Evolutionary conservation across 2,329 filamentous ascomycete genomes (phyloP).

Genomic region (Zasmidium angulare): DNA sequence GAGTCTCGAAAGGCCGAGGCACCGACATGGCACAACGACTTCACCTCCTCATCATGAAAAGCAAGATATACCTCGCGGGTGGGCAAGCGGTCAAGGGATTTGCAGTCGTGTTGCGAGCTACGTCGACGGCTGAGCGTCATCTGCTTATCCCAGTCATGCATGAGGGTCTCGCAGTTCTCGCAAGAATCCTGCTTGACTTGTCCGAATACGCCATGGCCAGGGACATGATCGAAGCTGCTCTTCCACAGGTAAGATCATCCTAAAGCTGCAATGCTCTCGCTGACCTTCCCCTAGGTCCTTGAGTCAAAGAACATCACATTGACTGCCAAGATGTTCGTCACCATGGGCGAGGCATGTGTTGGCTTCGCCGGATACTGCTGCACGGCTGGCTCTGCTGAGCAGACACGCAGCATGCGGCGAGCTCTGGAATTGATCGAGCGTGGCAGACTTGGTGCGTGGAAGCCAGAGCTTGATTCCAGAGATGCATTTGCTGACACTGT

Average conservation of each 20-base stretch:
- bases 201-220: slow-evolving; percentile 68
- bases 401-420: slow-evolving; percentile 24
- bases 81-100: slow-evolving; percentile 73
- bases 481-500: not conserved
- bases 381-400: slow-evolving; percentile 32
- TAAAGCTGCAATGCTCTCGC: not conserved
- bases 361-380: slow-evolving; percentile 64
- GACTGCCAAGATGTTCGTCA: slow-evolving; percentile 65
- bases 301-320: slow-evolving; percentile 67
- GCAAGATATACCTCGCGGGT: slow-evolving; percentile 65
- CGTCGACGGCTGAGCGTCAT: slow-evolving; percentile 69
- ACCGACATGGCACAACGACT: slow-evolving; percentile 66
- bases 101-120: slow-evolving; percentile 72
- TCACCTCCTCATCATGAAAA: slow-evolving; percentile 71
- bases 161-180: slow-evolving; percentile 67
- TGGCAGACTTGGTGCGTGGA: slow-evolving; percentile 34
- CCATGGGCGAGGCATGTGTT: slow-evolving; percentile 75
- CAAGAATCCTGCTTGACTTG: slow-evolving; percentile 67
- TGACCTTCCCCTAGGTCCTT: slow-evolving; percentile 67
- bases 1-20: slow-evolving; percentile 43
- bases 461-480: slow-evolving; percentile 7
- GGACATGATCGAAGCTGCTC: slow-evolving; percentile 64
- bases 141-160: slow-evolving; percentile 69
- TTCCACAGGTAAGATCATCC: slow-evolving; percentile 62
- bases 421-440: slow-evolving; percentile 32